These are phyloP conservation scores for Botrytis aclada DNA, from an alignment of 2,329 filamentous ascomycete species.

Conservation along the genomic window DNA sequence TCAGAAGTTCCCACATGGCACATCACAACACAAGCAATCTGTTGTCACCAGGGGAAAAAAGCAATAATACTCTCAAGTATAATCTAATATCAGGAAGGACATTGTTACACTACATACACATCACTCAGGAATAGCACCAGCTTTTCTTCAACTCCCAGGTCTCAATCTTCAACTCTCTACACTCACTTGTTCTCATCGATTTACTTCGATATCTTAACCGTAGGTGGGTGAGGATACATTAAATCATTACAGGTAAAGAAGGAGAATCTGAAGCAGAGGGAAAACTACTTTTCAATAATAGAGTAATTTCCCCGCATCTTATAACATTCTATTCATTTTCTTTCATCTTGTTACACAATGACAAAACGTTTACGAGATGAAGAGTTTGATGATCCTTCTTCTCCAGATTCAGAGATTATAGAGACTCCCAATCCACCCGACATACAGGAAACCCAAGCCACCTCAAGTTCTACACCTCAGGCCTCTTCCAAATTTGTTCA, in stretches of 20 bases:
- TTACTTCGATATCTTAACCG: background rate
- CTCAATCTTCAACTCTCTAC: background rate
- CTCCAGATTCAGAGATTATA: constrained; percentile 37
- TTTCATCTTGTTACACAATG: constrained; percentile 44
- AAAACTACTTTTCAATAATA: constrained; percentile 18
- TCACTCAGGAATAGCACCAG: too few relatives aligned
- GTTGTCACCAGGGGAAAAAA: background rate
- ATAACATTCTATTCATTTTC: background rate
- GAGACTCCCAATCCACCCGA: constrained; percentile 19
- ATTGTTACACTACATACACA: background rate
- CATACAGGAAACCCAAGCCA: constrained; percentile 29
- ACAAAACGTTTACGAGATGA: constrained; percentile 57
- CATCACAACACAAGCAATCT: background rate
- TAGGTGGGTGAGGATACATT: background rate
- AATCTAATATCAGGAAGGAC: background rate
- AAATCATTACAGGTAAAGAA: background rate
- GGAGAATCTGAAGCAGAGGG: background rate
- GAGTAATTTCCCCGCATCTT: constrained; percentile 40
- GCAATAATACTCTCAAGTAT: background rate
- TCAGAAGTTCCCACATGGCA: background rate
- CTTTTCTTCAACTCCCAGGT: background rate
- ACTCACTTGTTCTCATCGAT: background rate
- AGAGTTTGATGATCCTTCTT: constrained; percentile 44
- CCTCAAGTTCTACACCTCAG: constrained; percentile 29
- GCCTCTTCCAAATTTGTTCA: constrained; percentile 55